Evolutionary conservation across 768 basidiomycete genomes (phyloP), one percentile per base, ranked within the genome.

Genomic region (Lentinula guzmanii): DNA sequence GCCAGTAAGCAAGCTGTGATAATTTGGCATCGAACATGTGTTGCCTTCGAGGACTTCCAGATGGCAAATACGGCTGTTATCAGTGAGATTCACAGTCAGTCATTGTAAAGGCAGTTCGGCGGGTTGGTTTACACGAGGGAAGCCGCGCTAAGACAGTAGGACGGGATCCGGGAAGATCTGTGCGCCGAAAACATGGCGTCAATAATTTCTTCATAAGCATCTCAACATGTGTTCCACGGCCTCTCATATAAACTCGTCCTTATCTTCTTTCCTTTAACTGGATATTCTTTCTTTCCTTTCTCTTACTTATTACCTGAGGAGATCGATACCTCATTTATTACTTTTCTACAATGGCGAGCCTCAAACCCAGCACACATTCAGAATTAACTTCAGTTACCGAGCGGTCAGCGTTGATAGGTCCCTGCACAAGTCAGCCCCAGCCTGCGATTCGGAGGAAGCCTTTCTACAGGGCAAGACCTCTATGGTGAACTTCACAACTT

Each of bases 401-500:
- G 50, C 52, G 53, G 37, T 58, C 58, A 37, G 66, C 69, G 42
- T 61, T 70, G 46, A 62, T 70, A 28, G 37, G 24, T 1, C 60
- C 48, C 33, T 16, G 53, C 6, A 58, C 62, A 5, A 48, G 37
- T 18, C 58, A 35, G 45, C 42, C 51, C 24, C 18, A 21, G 58
- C 41, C 65, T 69, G 48, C 65, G 63, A 63, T 51, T 15, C 62
- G 58, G 35, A 77, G 74, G 71, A 83, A 82, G 67, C 79, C 79
- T 0, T 82, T 82, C 62, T 80, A 82, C 70, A 76, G 82, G 43
- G 74, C 82, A 8, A 69, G 82, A 61, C 82, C 81, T 15, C 65
- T 83, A 65, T 83, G 82, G 82, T 81, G 63, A 65, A 75, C 69
- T 13, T 9, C 10, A n/a, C 16, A 2, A 35, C 2, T 58, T 55